These are phyloP conservation scores for Cucumis cinereus DNA, from an alignment of 306 rosid genomes.

Conservation along the genomic window DNA sequence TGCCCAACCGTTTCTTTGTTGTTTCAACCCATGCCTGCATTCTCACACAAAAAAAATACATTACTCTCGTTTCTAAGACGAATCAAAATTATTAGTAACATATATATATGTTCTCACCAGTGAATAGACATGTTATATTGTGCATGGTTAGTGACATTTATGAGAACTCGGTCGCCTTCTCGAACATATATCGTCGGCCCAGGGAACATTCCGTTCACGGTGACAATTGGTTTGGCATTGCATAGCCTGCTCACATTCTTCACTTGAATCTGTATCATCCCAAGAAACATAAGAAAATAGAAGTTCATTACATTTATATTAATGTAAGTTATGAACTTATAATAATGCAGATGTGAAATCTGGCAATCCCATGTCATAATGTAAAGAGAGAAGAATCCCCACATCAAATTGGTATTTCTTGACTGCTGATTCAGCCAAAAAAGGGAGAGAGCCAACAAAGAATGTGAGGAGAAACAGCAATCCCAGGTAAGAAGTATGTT, in stretches of 20 bases:
- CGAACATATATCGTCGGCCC: slow-evolving; percentile 15
- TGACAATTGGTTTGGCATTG: slow-evolving; percentile 18
- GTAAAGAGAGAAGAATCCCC: not conserved
- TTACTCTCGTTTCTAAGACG: not conserved
- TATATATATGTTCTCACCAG: not conserved
- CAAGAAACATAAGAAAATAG: not conserved
- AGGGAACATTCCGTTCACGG: slow-evolving; percentile 12
- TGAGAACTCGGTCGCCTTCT: slow-evolving; percentile 13
- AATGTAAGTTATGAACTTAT: not conserved
- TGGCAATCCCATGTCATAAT: not conserved
- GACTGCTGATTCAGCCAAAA: not conserved
- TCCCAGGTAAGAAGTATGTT: not conserved
- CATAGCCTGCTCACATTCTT: slow-evolving; percentile 21
- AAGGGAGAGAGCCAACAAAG: not conserved
- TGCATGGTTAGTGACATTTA: slow-evolving; percentile 18
- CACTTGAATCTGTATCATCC: slow-evolving; percentile 14
- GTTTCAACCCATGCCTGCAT: slow-evolving; percentile 25
- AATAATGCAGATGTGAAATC: not conserved
- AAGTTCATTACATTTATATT: not conserved
- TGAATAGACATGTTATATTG: slow-evolving; percentile 19
- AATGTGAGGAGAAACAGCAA: slow-evolving; percentile 3
- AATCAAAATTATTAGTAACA: not conserved
- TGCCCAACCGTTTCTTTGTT: slow-evolving; percentile 24
- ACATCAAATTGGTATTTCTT: slow-evolving; percentile 7
- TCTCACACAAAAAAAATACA: not conserved